A percentile compares a stretch with the other conserved stretches of the same genome.
These are phyloP conservation scores for Hypoxylon sp. DNA, from an alignment of 2,329 filamentous ascomycete species.

Conservation along the genomic window DNA sequence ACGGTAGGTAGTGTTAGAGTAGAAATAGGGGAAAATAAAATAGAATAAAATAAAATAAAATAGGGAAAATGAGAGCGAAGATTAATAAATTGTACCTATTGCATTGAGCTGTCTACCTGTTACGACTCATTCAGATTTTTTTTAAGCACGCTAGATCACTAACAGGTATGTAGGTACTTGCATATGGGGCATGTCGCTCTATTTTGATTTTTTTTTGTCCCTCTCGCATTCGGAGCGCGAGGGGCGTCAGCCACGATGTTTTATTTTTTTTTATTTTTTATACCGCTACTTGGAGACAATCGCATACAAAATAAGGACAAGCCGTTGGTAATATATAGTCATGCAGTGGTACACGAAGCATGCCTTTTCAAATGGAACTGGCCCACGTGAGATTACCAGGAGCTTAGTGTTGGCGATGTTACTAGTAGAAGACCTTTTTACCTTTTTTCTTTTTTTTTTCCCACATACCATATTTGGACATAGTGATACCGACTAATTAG, in stretches of 20 bases:
- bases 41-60: constrained; percentile 11
- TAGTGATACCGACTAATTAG: constrained; percentile 32
- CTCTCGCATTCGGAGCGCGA: constrained; percentile 10
- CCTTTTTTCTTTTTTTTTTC: too few species aligned
- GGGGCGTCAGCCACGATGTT: constrained; percentile 4
- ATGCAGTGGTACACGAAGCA: constrained; percentile 40
- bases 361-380: constrained; percentile 37
- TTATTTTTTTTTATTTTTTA: not conserved
- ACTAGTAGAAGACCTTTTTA: constrained; percentile 13
- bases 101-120: not conserved
- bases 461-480: constrained; percentile 38
- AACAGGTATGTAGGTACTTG: too few species aligned
- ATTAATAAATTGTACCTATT: not conserved
- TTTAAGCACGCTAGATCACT: not conserved
- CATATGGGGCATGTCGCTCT: not conserved
- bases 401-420: constrained; percentile 24
- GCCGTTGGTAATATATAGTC: constrained; percentile 24
- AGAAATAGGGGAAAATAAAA: not conserved
- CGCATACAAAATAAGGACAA: constrained; percentile 22
- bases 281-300: constrained; percentile 6
- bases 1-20: not conserved
- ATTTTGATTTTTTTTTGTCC: not conserved
- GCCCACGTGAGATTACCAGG: constrained; percentile 42
- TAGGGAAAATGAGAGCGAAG: constrained; percentile 15
- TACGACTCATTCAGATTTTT: constrained; percentile 2